Base-by-base conservation (phyloP, 495 filamentous ascomycete genomes). In the Bombardia bombarda region DNA sequence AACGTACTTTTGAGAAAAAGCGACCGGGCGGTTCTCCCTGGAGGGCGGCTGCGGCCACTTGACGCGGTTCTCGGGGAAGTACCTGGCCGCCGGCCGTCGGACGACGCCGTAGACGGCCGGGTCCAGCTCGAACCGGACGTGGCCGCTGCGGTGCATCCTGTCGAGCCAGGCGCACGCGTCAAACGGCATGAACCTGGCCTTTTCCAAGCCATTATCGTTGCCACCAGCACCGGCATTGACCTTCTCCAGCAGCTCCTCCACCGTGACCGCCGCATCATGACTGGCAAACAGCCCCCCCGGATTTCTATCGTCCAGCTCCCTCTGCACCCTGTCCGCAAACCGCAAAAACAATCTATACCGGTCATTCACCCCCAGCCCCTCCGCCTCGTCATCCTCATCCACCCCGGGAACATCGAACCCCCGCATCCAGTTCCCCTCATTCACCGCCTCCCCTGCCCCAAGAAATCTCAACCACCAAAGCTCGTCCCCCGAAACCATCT, bases 91-190 rank as follows among this genome's bases (percentile, higher is more conserved):
- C 0, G 57, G 57, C 0, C 50, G 52, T 33, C 39, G 12, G 46
- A 63, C 46, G 42, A 49, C 13, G 38, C 57, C 60, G 47, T 58
- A 63, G 33, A 40, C 52, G 7, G 21, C 25, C 0, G 35, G 46
- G 20, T 62, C 52, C 3, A 43, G 38, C 4, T 23, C 23, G 45
- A 58, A 61, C 42, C 42, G 42, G 25, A 55, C 32, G 14, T 49
- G 46, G 0, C 51, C 57, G 1, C 22, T 43, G 1, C 38, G 14
- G 13, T 40, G 24, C 42, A 63, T 23, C 14, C 57, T 32, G 31
- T 58, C 55, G 32, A 61, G 50, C 35, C 45, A 60, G 22, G 34
- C 34, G 34, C 51, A 51, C n/a, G 60, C 57, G 20, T 63, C 50
- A 25, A 38, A 50, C 0, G 55, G 52, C 8, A 40, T 13, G 21